Evolutionary conservation across 768 basidiomycete species (phyloP), one percentile per base, ranked within the genome.

Genomic region (Suillus placidus): DNA sequence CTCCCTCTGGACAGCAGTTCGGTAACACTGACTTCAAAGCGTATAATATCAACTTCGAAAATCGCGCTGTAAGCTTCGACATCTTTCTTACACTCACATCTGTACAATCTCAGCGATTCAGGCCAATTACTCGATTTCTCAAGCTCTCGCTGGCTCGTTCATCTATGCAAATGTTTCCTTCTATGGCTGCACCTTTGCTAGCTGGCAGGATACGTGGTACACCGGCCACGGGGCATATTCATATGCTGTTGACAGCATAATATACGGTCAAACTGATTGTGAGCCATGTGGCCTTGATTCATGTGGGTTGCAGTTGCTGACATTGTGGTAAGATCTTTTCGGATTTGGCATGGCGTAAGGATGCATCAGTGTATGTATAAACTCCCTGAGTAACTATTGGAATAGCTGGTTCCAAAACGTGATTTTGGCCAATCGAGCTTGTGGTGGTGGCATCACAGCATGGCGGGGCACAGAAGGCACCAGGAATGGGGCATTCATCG

Each of bases 191-290:
- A 79, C 84, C 1, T 88, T 87, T 68, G 80, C 85, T 1, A 87
- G 85, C 69, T 88, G 80, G 67, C 87, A 89, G 71, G 87, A 88
- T 62, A 89, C 89, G 0, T 87, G 86, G 84, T 88, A 86, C 70
- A 85, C 86, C 0, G 89, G 89, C 0, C 75, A 79, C 1, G 87
- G 83, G 57, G 85, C 79, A 5, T 85, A 82, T 72, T 87, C 87
- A 0, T 88, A 86, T 71, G 85, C 84, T 16, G 80, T 83, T 8
- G 88, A 88, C 61, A 87, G 87, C 64, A 82, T 85, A 20, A 81
- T 91, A 32, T 88, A 81, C 65, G 89, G 89, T 5, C 80, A 85
- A 70, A 87, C 85, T 0, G 89, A 91, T 69, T 90, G 87, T 87
- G 66, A 68, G 83, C 69, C 85, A 69, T 69, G 81, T 76, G 47